Evolutionary conservation across 495 filamentous ascomycete species (phyloP), one percentile per base, ranked within the genome.

Genomic region (Neohortaea acidophila): DNA sequence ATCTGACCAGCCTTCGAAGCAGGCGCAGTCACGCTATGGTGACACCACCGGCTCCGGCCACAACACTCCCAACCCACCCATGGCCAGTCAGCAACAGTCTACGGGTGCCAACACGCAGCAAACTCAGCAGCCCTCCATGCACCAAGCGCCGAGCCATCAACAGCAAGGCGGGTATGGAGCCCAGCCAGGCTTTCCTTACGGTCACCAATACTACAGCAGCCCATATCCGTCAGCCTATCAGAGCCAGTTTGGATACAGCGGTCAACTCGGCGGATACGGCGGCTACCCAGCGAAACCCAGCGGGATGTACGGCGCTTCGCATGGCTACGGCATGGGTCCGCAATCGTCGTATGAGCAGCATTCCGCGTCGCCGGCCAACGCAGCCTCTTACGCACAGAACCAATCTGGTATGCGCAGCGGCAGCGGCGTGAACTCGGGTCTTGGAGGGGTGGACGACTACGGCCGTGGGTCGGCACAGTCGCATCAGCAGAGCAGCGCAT

Each of bases 41-140:
- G 89, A 93, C 27, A 68, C 79, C 27, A 80, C 83, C 55, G 78
- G 75, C 59, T 85, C 80, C 52, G 86, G 82, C 12, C 79, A 91
- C 51, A 85, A 77, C 27, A 94, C 87, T 4, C 84, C 86, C 6
- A 87, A 87, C 56, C 84, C 81, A 18, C 74, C 76, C 25, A 61
- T 80, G 38, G 77, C 79, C 44, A 69, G 63, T 20, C 77, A 78
- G 43, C 76, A 75, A 35, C 72, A 72, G 23, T 23, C 22, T 48
- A 61, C 61, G 31, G 60, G 59, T n/a, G 47, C 55, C 18, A 69
- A 70, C 39, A 62, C 68, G 0, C 69, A 72, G 36, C 59, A 64
- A 29, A 60, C 67, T 28, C 72, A 74, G 44, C 70, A 73, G 47
- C 73, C 28, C 21, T 8, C 29, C 10, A 39, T 38, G 36, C 44